A percentile compares a stretch with the other conserved stretches of the same genome.
phyloP scores from a whole-genome alignment of 176 grass and related monocot species.

The Phyllostachys edulis region DNA sequence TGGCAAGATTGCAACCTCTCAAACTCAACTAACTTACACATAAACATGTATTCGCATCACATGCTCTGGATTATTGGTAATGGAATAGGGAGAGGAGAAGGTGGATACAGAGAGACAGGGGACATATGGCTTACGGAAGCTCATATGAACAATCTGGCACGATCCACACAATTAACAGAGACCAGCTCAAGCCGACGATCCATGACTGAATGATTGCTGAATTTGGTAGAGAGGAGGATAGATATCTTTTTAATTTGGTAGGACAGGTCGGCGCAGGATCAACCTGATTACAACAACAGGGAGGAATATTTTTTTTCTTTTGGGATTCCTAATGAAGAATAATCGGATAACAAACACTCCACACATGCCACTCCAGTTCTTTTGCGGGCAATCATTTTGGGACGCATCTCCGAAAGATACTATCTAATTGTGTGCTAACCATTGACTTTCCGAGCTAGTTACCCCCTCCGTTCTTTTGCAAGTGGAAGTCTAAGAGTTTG shows the following conservation, averaged over 20 bases:
- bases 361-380: background rate
- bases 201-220: background rate
- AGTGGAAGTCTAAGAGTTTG: background rate
- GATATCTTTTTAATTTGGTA: background rate
- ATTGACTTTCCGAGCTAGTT: background rate
- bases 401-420: background rate
- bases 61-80: background rate
- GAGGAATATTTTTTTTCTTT: background rate
- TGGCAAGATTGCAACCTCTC: background rate
- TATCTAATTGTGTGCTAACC: background rate
- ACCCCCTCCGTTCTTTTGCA: background rate
- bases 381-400: background rate
- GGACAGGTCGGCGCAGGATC: background rate
- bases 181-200: conserved; percentile 1
- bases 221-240: background rate
- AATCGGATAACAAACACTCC: background rate
- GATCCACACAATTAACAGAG: background rate
- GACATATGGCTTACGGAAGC: background rate
- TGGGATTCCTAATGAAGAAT: background rate
- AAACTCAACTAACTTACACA: background rate
- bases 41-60: background rate
- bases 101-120: background rate
- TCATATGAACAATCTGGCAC: background rate
- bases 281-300: background rate
- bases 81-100: background rate